Evolutionary conservation across 441 rosid genomes (phyloP).

Genomic region (Pelargonium myrrhifolium): DNA sequence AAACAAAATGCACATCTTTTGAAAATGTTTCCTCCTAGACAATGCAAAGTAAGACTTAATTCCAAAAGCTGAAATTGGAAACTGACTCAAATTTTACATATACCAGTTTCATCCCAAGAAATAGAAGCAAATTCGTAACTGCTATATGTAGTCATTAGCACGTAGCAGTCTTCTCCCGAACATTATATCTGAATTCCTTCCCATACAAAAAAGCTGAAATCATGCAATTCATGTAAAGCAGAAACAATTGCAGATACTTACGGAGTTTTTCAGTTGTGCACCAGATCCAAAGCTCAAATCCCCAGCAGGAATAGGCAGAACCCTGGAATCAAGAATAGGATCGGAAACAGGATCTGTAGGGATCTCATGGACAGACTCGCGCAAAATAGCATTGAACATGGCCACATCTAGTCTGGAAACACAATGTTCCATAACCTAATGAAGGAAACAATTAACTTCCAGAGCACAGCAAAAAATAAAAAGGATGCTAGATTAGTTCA

Average conservation of each 20-base stretch:
- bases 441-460: conserved; percentile 12
- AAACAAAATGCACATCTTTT: too few relatives aligned
- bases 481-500: neutral
- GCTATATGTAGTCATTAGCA: neutral
- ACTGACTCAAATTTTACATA: neutral
- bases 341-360: conserved; percentile 98
- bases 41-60: too few relatives aligned
- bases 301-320: conserved; percentile 83
- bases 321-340: conserved; percentile 70
- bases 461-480: conserved; percentile 1
- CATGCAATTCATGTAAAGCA: neutral
- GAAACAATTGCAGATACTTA: conserved; percentile 31
- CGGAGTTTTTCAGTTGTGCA: conserved; percentile 84
- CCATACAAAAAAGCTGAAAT: conserved; percentile 7
- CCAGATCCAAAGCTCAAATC: conserved; percentile 90
- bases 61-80: neutral
- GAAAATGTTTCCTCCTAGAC: too few relatives aligned
- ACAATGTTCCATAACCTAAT: conserved; percentile 89
- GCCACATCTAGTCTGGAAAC: conserved; percentile 92
- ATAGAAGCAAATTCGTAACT: too few relatives aligned
- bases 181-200: neutral
- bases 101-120: neutral
- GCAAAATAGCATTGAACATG: conserved; percentile 95
- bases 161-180: neutral
- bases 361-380: conserved; percentile 77